These are phyloP conservation scores for Thyridium curvatum DNA, from an alignment of 2,329 filamentous ascomycete species.

Conservation along the genomic window DNA sequence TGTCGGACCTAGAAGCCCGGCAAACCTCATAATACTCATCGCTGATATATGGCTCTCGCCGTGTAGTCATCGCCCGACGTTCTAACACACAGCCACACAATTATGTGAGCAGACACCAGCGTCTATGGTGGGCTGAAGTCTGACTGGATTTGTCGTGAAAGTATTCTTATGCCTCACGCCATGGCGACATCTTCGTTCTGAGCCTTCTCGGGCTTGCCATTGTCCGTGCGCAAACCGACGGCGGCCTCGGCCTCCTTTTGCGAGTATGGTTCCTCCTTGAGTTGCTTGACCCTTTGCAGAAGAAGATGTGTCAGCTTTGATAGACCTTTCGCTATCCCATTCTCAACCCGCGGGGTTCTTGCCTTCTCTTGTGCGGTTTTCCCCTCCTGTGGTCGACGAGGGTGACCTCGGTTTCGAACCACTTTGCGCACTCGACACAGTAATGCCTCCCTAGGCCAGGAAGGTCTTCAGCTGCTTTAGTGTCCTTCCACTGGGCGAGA, in stretches of 20 bases:
- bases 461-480: constrained; percentile 78
- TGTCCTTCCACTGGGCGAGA: constrained; percentile 69
- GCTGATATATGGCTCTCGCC: too few species aligned
- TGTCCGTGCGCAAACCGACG: constrained; percentile 39
- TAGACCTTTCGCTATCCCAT: neutral
- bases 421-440: constrained; percentile 91
- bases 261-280: constrained; percentile 79
- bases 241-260: constrained; percentile 83
- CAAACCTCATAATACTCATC: too few species aligned
- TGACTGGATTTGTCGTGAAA: too few species aligned
- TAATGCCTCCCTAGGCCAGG: constrained; percentile 82
- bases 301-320: constrained; percentile 12
- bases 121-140: too few species aligned
- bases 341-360: constrained; percentile 11
- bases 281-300: constrained; percentile 62
- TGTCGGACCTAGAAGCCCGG: too few species aligned
- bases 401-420: constrained; percentile 82
- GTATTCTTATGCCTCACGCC: constrained; percentile 17
- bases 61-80: too few species aligned
- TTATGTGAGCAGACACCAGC: too few species aligned
- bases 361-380: constrained; percentile 93
- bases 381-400: constrained; percentile 71
- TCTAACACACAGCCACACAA: too few species aligned
- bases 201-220: constrained; percentile 23
- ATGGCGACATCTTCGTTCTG: constrained; percentile 36